These are phyloP conservation scores for Cystobasidium ongulense DNA, from an alignment of 768 basidiomycete species.

Conservation along the genomic window DNA sequence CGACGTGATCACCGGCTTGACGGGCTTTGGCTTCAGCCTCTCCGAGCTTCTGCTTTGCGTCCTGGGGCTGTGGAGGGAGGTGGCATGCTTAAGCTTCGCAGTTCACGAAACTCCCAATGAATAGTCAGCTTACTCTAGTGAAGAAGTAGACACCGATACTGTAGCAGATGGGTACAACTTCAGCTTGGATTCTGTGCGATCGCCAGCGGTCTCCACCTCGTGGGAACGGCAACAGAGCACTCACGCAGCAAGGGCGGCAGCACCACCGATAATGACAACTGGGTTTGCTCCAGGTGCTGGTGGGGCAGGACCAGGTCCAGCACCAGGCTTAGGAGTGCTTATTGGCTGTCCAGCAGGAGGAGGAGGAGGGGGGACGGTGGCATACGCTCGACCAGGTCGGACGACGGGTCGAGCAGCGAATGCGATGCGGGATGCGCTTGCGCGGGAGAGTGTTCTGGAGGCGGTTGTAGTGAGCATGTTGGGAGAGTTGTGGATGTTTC, in stretches of 20 bases:
- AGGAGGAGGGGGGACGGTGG: neutral
- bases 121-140: constrained; percentile 1
- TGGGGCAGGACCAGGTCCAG: constrained; percentile 3
- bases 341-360: neutral
- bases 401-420: neutral
- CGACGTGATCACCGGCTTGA: constrained; percentile 12
- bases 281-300: constrained; percentile 11
- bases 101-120: too few relatives aligned
- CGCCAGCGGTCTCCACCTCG: neutral
- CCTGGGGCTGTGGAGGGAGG: neutral
- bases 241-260: constrained; percentile 22
- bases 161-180: neutral
- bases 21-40: constrained; percentile 20
- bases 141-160: constrained; percentile 32
- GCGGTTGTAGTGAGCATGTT: constrained; percentile 26
- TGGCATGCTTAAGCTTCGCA: neutral
- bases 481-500: neutral
- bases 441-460: neutral
- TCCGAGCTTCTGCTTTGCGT: constrained; percentile 25
- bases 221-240: neutral
- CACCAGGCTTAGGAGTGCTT: constrained; percentile 10
- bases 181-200: neutral
- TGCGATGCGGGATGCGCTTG: neutral
- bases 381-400: neutral
- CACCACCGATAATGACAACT: constrained; percentile 15